phyloP scores from a whole-genome alignment of 306 rosid species.

The Macrotyloma uniflorum region DNA sequence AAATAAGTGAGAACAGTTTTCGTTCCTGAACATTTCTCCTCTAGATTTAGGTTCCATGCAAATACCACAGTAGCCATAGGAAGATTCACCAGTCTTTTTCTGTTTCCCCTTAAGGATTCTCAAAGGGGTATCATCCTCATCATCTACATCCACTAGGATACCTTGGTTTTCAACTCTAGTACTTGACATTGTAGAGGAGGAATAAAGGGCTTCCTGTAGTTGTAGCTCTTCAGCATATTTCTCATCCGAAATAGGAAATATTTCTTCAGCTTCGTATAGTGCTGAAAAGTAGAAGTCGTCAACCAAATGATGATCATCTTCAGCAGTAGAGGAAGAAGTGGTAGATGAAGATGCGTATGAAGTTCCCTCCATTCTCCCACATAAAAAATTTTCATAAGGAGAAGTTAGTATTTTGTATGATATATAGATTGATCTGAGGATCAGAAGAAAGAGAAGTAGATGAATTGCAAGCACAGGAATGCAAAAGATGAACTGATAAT shows the following conservation, averaged over 20 bases:
- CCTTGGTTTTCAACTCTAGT: not conserved
- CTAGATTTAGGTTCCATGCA: slow-evolving; percentile 59
- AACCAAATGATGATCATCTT: not conserved
- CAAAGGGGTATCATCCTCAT: not conserved
- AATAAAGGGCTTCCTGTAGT: slow-evolving; percentile 61
- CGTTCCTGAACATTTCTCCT: slow-evolving; percentile 48
- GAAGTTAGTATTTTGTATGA: no score
- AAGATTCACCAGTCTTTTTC: slow-evolving; percentile 37
- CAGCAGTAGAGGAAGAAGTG: no score
- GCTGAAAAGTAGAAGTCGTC: not conserved
- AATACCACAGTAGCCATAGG: slow-evolving; percentile 46
- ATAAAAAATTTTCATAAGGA: no score
- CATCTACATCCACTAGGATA: not conserved
- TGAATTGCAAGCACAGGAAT: not conserved
- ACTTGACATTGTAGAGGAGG: slow-evolving; percentile 44
- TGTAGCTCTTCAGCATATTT: slow-evolving; percentile 58
- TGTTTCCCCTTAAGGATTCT: slow-evolving; percentile 1
- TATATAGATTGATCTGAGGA: no score
- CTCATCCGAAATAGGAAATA: slow-evolving; percentile 41
- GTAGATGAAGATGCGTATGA: not conserved
- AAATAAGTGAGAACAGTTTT: slow-evolving; percentile 52
- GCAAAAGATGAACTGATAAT: not conserved
- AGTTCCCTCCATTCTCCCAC: slow-evolving; percentile 30
- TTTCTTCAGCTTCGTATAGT: not conserved
- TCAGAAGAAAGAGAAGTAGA: not conserved